Evolutionary conservation across 352 stramenopile species (phyloP).

Genomic region (Peronospora belbahrii): DNA sequence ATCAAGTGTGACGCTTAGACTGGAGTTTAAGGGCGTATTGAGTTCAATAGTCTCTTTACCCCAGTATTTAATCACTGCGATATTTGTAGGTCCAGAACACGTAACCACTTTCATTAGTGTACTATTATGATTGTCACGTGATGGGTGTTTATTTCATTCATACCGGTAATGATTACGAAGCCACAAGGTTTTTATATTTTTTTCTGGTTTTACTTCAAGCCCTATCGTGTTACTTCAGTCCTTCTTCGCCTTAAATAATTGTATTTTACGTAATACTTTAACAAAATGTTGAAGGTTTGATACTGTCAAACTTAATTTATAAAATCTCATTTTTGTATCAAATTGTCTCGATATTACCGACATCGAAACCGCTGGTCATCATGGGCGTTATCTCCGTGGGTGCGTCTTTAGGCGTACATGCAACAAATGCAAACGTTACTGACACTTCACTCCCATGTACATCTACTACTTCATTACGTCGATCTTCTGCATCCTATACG

Average conservation of each 20-base stretch:
- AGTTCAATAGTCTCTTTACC: slow-evolving; percentile 88
- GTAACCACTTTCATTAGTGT: slow-evolving; percentile 80
- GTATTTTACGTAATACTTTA: too few species aligned
- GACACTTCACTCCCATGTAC: not conserved
- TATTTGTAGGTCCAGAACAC: slow-evolving; percentile 94
- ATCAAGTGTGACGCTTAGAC: slow-evolving; percentile 94
- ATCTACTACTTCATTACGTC: not conserved
- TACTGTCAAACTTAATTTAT: too few species aligned
- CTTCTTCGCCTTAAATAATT: too few species aligned
- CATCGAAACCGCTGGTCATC: not conserved
- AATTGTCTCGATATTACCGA: not conserved
- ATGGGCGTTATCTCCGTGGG: slow-evolving; percentile 81
- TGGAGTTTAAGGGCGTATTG: slow-evolving; percentile 97
- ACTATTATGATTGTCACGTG: too few species aligned
- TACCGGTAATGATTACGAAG: too few species aligned
- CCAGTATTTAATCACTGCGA: slow-evolving; percentile 99
- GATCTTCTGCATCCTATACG: not conserved
- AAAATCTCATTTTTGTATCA: not conserved
- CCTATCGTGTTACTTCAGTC: too few species aligned
- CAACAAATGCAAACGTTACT: slow-evolving; percentile 10
- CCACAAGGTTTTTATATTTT: too few species aligned
- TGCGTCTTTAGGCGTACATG: slow-evolving; percentile 62
- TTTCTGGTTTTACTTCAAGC: too few species aligned
- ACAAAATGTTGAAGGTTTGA: too few species aligned
- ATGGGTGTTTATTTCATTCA: too few species aligned